These are phyloP conservation scores for Lasiodiplodia gonubiensis DNA, from an alignment of 2,329 filamentous ascomycete species.

Conservation along the genomic window DNA sequence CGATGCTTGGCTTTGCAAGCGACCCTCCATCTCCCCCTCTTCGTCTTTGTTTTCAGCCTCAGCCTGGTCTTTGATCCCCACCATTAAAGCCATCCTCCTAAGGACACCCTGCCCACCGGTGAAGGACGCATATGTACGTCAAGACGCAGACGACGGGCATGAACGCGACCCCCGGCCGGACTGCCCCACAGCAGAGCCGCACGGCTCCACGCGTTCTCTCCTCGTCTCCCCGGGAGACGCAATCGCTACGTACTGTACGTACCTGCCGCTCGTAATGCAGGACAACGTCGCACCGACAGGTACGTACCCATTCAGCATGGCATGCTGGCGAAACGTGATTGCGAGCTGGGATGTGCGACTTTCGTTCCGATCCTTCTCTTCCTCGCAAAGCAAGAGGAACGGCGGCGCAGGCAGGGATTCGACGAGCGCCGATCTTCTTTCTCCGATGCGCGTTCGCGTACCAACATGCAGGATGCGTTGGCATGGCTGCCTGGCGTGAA, in stretches of 20 bases:
- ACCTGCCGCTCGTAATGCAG: neutral
- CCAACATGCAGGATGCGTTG: too few species aligned
- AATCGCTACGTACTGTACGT: neutral
- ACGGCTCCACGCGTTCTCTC: neutral
- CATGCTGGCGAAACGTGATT: neutral
- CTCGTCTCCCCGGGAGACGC: neutral
- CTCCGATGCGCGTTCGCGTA: too few species aligned
- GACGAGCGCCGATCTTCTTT: too few species aligned
- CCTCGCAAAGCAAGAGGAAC: too few species aligned
- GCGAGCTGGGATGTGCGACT: neutral
- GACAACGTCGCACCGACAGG: neutral
- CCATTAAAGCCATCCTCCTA: too few species aligned
- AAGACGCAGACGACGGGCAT: neutral
- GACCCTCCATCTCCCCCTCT: neutral
- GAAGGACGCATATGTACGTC: neutral
- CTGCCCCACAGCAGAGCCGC: neutral
- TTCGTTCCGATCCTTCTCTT: too few species aligned
- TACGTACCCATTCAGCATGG: neutral
- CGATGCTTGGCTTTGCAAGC: neutral
- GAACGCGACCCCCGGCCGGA: neutral
- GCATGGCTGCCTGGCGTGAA: too few species aligned
- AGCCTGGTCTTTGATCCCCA: neutral
- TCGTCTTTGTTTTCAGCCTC: neutral
- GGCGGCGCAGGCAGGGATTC: too few species aligned
- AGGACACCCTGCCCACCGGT: neutral